Percentiles rank a stretch among this genome's conserved stretches.
These are phyloP conservation scores for Syncephalis plumigaleata DNA, from an alignment of 371 early-diverging fungal species.

Conservation along the genomic window DNA sequence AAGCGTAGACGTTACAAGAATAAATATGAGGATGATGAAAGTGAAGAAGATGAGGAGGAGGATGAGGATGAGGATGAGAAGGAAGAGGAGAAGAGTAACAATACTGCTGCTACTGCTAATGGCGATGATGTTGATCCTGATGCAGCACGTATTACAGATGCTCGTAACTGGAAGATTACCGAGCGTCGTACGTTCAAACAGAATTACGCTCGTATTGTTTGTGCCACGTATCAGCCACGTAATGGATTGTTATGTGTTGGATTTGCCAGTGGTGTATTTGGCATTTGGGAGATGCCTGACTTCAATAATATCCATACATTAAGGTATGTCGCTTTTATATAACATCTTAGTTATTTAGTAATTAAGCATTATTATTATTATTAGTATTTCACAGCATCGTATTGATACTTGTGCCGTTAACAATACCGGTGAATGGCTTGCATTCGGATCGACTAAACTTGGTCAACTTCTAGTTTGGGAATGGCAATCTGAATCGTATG, in stretches of 20 bases:
- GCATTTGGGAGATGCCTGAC: slow-evolving; percentile 89
- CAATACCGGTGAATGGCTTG: slow-evolving; percentile 92
- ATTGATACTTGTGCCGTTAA: slow-evolving; percentile 80
- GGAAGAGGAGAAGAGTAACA: slow-evolving; percentile 10
- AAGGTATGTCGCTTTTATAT: slow-evolving; percentile 26
- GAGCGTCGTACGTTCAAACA: slow-evolving; percentile 55
- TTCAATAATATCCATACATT: slow-evolving; percentile 74
- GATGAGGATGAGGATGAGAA: slow-evolving; percentile 18
- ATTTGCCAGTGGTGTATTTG: slow-evolving; percentile 85
- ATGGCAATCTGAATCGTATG: slow-evolving; percentile 97
- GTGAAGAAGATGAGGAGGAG: slow-evolving; percentile 28
- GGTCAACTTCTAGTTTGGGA: slow-evolving; percentile 98
- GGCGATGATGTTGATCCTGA: slow-evolving; percentile 29
- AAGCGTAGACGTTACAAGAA: slow-evolving; percentile 17
- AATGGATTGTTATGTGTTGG: slow-evolving; percentile 76
- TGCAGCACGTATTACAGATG: slow-evolving; percentile 14
- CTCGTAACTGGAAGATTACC: slow-evolving; percentile 35
- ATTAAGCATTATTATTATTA: background rate
- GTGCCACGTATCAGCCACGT: slow-evolving; percentile 58
- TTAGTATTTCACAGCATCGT: slow-evolving; percentile 82
- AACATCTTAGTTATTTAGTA: background rate
- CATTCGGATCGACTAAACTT: slow-evolving; percentile 76
- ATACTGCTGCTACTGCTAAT: slow-evolving; percentile 12
- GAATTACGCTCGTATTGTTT: slow-evolving; percentile 50
- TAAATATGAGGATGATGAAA: slow-evolving; percentile 3